Conservation (phyloP, 495 filamentous ascomycete species). For the Oidiodendron maius region DNA sequence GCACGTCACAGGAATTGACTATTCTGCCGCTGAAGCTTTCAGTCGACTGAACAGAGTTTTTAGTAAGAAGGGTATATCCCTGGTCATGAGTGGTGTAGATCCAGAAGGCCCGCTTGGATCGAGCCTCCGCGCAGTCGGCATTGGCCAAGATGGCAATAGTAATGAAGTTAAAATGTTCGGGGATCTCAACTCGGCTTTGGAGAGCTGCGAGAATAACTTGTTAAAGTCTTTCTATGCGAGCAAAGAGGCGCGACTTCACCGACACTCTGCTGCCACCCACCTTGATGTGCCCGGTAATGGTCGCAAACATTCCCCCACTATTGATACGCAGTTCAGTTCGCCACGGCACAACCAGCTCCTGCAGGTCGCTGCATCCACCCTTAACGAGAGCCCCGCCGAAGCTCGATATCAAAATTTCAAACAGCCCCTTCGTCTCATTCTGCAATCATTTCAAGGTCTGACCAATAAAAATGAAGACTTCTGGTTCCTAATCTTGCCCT, state of each 20-base stretch:
- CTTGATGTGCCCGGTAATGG: constrained; percentile 46
- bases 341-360: constrained; percentile 74
- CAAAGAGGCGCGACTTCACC: constrained; percentile 34
- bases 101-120: constrained; percentile 67
- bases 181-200: constrained; percentile 86
- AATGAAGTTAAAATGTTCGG: constrained; percentile 72
- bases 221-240: constrained; percentile 74
- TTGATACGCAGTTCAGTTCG: constrained; percentile 60
- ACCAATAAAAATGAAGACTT: constrained; percentile 86
- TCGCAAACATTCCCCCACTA: constrained; percentile 24
- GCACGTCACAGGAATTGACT: constrained; percentile 89
- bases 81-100: constrained; percentile 76
- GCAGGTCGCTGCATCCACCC: constrained; percentile 66
- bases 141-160: constrained; percentile 35
- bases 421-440: constrained; percentile 82
- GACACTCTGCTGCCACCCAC: constrained; percentile 27
- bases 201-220: constrained; percentile 92
- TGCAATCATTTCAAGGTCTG: constrained; percentile 86
- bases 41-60: constrained; percentile 84
- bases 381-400: constrained; percentile 39
- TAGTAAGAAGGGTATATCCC: constrained; percentile 61
- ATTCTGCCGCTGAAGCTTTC: constrained; percentile 91
- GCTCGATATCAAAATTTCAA: constrained; percentile 75
- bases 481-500: constrained; percentile 74
- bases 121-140: constrained; percentile 71